Conservation (phyloP, 495 filamentous ascomycete species). For the Tetracladium marchalianum region DNA sequence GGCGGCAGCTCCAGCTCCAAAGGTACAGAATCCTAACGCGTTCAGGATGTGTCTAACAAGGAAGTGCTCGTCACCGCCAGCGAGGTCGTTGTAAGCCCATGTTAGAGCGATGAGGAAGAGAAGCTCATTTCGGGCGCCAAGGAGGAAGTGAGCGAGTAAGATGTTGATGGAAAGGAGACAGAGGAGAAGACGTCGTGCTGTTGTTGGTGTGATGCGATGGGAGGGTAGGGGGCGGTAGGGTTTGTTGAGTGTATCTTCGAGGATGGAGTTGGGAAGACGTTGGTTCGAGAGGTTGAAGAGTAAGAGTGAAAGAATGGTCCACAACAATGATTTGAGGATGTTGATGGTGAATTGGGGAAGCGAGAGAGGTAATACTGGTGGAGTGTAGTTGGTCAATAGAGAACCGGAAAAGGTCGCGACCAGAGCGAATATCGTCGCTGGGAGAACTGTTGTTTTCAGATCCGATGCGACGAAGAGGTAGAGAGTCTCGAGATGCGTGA, state of each 20-base stretch:
- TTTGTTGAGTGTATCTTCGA: conserved; percentile 48
- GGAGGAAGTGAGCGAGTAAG: conserved; percentile 19
- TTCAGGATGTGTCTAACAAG: conserved; percentile 36
- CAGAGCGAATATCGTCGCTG: conserved; percentile 23
- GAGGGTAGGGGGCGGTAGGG: conserved; percentile 45
- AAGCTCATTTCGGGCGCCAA: conserved; percentile 28
- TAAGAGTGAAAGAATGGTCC: conserved; percentile 25
- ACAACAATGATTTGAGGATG: conserved; percentile 18
- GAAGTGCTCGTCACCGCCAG: conserved; percentile 30
- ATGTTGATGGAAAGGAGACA: conserved; percentile 23
- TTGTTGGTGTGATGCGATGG: conserved; percentile 25
- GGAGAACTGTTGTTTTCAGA: conserved; percentile 30
- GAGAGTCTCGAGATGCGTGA: conserved; percentile 1
- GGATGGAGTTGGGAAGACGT: conserved; percentile 31
- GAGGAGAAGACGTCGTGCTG: conserved; percentile 29
- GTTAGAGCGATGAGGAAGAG: conserved; percentile 28
- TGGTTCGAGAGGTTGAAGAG: conserved; percentile 41
- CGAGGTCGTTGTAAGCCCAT: conserved; percentile 46
- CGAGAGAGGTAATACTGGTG: conserved; percentile 23
- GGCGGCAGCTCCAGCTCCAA: conserved; percentile 22
- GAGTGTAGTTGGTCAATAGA: conserved; percentile 10
- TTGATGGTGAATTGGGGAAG: conserved; percentile 8
- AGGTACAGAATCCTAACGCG: conserved; percentile 28
- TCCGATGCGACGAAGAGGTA: conserved; percentile 33
- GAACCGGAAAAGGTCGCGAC: conserved; percentile 22